Percentiles rank a stretch among this genome's conserved stretches.
phyloP scores from a whole-genome alignment of 352 stramenopile genomes.

The Aphanomyces astaci region DNA sequence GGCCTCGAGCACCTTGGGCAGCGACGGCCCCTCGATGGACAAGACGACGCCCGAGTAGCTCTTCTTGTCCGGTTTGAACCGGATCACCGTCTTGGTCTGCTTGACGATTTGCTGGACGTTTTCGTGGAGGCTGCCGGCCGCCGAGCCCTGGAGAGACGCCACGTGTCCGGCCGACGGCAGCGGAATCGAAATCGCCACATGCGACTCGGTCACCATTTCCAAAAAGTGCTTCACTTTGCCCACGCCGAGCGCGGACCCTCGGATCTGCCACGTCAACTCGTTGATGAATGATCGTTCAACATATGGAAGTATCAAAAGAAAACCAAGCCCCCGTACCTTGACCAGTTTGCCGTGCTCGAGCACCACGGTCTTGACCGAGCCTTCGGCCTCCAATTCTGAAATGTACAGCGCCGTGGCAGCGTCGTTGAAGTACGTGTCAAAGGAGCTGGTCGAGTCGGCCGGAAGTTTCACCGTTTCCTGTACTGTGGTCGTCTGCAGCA shows the following conservation, averaged over 20 bases:
- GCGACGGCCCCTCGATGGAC: slow-evolving; percentile 54
- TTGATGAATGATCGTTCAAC: not conserved
- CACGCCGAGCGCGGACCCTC: slow-evolving; percentile 54
- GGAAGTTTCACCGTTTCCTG: slow-evolving; percentile 52
- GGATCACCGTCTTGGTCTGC: slow-evolving; percentile 68
- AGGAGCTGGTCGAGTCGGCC: slow-evolving; percentile 30
- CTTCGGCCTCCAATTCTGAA: slow-evolving; percentile 64
- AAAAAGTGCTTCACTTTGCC: slow-evolving; percentile 65
- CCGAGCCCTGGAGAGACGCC: slow-evolving; percentile 44
- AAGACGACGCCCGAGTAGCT: slow-evolving; percentile 37
- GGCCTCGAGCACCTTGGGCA: slow-evolving; percentile 59
- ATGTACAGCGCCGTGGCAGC: slow-evolving; percentile 47
- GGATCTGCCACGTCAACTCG: slow-evolving; percentile 29
- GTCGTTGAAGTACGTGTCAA: slow-evolving; percentile 49
- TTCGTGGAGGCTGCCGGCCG: slow-evolving; percentile 45
- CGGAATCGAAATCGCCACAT: slow-evolving; percentile 58
- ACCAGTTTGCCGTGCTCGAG: slow-evolving; percentile 57
- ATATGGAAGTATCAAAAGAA: too few species aligned
- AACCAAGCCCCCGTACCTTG: slow-evolving; percentile 32
- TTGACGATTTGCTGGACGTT: slow-evolving; percentile 66
- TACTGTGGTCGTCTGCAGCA: slow-evolving; percentile 51
- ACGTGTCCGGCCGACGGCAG: slow-evolving; percentile 44
- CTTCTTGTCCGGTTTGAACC: slow-evolving; percentile 35
- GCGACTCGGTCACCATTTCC: slow-evolving; percentile 54
- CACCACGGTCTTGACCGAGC: slow-evolving; percentile 53